Conservation (phyloP, 148 eudicot species). For the Fagopyrum tataricum region DNA sequence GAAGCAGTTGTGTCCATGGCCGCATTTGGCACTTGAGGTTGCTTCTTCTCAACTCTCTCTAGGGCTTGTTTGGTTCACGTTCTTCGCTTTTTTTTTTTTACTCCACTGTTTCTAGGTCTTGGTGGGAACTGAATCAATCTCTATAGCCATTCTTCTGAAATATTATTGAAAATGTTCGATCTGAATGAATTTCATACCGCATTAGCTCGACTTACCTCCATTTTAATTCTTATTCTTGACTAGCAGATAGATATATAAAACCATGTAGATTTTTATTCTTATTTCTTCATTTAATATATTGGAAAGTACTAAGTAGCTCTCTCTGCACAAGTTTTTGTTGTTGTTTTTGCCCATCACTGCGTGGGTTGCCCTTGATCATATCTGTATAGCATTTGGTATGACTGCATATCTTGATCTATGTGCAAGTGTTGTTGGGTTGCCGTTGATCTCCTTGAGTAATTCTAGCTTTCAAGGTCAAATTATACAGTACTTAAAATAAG, state of each 20-base stretch:
- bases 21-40: conserved; percentile 8
- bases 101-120: neutral
- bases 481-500: neutral
- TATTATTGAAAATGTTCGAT: neutral
- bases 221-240: neutral
- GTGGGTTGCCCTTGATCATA: neutral
- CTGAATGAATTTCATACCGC: neutral
- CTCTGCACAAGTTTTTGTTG: neutral
- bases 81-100: neutral
- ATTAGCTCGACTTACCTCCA: neutral
- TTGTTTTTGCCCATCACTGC: neutral
- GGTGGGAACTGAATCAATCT: neutral
- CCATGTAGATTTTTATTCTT: neutral
- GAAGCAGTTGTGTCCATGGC: conserved; percentile 32
- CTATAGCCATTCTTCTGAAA: neutral
- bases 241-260: neutral
- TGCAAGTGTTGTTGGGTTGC: neutral
- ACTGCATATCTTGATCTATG: neutral
- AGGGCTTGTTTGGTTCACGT: neutral
- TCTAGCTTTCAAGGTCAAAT: too few relatives aligned
- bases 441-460: neutral
- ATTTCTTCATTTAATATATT: neutral
- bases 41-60: neutral
- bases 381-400: neutral
- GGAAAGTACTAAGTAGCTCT: neutral